Evolutionary conservation across 2,329 filamentous ascomycete genomes (phyloP).

Genomic region (Colletotrichum eremochloae): DNA sequence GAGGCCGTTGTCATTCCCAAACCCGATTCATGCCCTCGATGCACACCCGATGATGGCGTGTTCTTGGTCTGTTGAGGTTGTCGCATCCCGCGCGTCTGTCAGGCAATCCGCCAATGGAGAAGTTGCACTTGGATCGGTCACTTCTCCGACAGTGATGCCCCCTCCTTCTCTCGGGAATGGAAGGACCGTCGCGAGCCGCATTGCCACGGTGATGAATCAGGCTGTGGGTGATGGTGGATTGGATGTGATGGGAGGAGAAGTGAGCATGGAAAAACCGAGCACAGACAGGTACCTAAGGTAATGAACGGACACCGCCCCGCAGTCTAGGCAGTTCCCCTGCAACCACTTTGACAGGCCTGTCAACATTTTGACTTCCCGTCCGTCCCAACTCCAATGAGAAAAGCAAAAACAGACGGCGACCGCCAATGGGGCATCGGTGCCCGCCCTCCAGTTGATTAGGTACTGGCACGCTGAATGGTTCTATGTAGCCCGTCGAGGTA

Average conservation of each 20-base stretch:
- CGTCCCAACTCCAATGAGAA: background rate
- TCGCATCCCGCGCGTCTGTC: constrained; percentile 14
- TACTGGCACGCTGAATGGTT: background rate
- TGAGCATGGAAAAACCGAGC: constrained; percentile 5
- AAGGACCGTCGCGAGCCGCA: constrained; percentile 35
- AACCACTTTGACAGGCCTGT: constrained; percentile 18
- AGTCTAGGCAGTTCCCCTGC: constrained; percentile 14
- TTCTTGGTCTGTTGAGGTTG: constrained; percentile 1
- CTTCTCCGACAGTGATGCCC: constrained; percentile 12
- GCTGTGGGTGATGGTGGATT: constrained; percentile 18
- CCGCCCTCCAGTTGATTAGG: background rate
- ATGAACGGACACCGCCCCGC: constrained; percentile 16
- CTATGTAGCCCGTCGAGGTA: background rate
- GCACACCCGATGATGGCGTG: constrained; percentile 5
- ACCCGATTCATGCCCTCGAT: constrained; percentile 27
- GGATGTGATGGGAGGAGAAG: constrained; percentile 2
- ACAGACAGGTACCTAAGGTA: background rate
- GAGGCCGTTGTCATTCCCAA: constrained; percentile 5
- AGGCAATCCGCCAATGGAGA: constrained; percentile 18
- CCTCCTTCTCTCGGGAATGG: background rate
- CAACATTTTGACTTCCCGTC: constrained; percentile 8
- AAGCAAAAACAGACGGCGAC: background rate
- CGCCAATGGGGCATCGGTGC: background rate
- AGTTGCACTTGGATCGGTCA: constrained; percentile 31
- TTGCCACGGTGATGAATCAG: constrained; percentile 24